phyloP scores from a whole-genome alignment of 179 eudicot genomes.

The Heliamphora pulchella region DNA sequence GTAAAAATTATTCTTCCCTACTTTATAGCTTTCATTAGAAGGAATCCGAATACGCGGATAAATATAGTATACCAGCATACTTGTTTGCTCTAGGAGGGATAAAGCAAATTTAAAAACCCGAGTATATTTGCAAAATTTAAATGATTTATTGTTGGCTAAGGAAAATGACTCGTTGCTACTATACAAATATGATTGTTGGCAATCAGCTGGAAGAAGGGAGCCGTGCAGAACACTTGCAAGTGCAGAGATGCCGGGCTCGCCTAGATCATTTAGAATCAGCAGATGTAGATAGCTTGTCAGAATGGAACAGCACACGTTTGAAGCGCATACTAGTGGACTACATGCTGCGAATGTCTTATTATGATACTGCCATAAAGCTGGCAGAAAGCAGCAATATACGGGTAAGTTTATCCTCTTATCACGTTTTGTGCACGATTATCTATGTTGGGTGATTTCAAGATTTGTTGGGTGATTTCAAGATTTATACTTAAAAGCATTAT shows the following conservation, averaged over 20 bases:
- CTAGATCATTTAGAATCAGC: slow-evolving; percentile 81
- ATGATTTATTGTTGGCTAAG: no score
- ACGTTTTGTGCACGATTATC: neutral
- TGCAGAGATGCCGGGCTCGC: slow-evolving; percentile 66
- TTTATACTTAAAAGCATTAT: neutral
- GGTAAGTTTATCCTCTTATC: slow-evolving; percentile 33
- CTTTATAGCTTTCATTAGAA: no score
- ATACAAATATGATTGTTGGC: neutral
- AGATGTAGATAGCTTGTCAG: slow-evolving; percentile 52
- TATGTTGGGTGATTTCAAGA: neutral
- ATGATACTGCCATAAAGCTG: slow-evolving; percentile 74
- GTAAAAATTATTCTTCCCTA: no score
- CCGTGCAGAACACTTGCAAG: slow-evolving; percentile 71
- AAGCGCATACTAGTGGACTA: slow-evolving; percentile 90
- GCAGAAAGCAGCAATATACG: slow-evolving; percentile 65
- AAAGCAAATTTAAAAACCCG: no score
- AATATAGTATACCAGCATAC: no score
- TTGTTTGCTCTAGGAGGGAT: no score
- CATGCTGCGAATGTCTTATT: slow-evolving; percentile 94
- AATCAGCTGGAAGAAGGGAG: slow-evolving; percentile 81
- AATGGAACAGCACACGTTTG: slow-evolving; percentile 66
- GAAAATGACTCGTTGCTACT: no score
- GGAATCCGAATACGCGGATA: no score
- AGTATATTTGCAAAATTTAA: no score
- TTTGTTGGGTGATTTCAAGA: neutral